Percentiles rank a stretch among this genome's conserved stretches.
phyloP scores from a whole-genome alignment of 2,329 filamentous ascomycete genomes.

The Dactylonectria macrodidyma region DNA sequence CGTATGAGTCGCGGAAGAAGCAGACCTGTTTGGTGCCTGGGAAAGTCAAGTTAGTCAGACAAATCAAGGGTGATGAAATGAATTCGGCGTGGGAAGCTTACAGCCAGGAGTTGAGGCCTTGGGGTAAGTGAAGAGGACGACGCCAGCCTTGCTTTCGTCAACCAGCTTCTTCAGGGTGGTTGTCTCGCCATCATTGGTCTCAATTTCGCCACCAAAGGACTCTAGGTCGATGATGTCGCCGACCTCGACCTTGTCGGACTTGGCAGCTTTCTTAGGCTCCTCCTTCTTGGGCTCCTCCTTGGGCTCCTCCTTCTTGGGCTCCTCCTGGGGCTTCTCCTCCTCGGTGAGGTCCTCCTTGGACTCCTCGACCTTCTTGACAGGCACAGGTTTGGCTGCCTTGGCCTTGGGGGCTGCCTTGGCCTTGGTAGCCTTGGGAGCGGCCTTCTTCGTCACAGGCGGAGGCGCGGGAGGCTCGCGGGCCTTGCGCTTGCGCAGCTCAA shows the following conservation, averaged over 20 bases:
- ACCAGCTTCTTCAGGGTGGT: constrained; percentile 86
- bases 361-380: constrained; percentile 47
- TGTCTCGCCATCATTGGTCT: constrained; percentile 87
- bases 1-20: constrained; percentile 90
- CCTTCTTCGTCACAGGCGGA: constrained; percentile 60
- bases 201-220: constrained; percentile 78
- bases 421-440: constrained; percentile 49
- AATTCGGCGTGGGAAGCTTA: constrained; percentile 64
- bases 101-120: constrained; percentile 95
- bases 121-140: constrained; percentile 96
- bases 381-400: constrained; percentile 54
- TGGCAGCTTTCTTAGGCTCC: constrained; percentile 52
- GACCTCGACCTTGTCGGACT: constrained; percentile 60
- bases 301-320: constrained; percentile 38
- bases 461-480: constrained; percentile 64
- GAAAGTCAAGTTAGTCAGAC: constrained; percentile 27
- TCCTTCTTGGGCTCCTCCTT: constrained; percentile 34
- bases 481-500: constrained; percentile 74
- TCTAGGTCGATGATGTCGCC: constrained; percentile 71
- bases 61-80: not conserved
- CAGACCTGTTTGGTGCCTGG: constrained; percentile 95
- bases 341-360: constrained; percentile 32
- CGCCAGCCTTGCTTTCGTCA: constrained; percentile 85
- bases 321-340: constrained; percentile 29
- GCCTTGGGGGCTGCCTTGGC: constrained; percentile 54